Evolutionary conservation across 225 moss, liverwort and hornwort genomes (phyloP), one percentile per base, ranked within the genome.

Genomic region (Anthoceros angustus): DNA sequence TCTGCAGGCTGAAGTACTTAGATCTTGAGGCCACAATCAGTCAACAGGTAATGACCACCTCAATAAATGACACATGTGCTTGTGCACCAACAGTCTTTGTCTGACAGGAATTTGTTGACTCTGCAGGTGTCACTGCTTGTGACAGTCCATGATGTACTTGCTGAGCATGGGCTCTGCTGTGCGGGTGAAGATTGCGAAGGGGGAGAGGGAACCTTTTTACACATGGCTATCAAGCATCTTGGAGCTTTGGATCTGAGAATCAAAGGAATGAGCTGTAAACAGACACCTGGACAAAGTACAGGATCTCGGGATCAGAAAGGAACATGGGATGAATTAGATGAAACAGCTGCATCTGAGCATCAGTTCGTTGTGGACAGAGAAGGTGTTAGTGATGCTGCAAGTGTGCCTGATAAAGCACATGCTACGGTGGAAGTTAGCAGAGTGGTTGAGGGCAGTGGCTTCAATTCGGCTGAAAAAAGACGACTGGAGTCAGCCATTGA

Each of bases 221-320:
- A 90, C 71, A 77, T 90, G 83, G 91, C 80, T 63, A 88, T 95
- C 69, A 95, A 95, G 72, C 88, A 95, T 76, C 82, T 95, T 68
- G 87, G 88, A 69, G 74, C 82, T 45, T 79, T 95, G 67, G 90
- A 90, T 77, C 82, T 74, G 41, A 82, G 74, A 55, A 75, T 94
- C 39, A 85, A 82, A 75, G 32, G 32, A 32, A 80, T 83, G 67
- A 69, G 74, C 65, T 66, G 67, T 50, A 64, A 69, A 43, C 81
- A 74, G 65, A 83, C 76, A 65, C 78, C 69, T 69, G 72, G 55
- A 61, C 66, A 80, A 85, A 80, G 43, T 75, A 70, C 55, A 70
- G 65, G 21, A 42, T 23, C 69, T 55, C 0, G 7, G 7, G 55
- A 23, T 9, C 15, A 7, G n/a, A n/a, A 55, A 55, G n/a, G 55